Base-by-base conservation (phyloP, 768 basidiomycete genomes). In the Kwoniella sp. region DNA sequence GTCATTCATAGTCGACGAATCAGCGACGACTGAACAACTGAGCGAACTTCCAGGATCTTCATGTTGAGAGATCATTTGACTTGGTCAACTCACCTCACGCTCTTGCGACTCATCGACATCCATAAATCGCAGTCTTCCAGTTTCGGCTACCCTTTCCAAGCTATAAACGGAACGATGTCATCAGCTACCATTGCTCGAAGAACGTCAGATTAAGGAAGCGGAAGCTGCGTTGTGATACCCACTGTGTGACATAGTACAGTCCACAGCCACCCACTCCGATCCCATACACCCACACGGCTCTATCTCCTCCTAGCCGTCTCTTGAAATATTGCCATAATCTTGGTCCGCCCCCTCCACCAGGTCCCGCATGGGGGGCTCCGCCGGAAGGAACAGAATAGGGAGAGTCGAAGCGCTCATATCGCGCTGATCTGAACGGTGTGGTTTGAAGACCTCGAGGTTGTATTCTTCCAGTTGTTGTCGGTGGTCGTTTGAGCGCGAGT, bases 121-220 rank as follows among this genome's bases (percentile, higher is more conserved):
- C 86, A 97, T 95, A 77, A 94, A 96, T 22, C 94, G 81, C 85
- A 88, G 88, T 60, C 94, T 82, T 0, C 92, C 91, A 0, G 91
- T 94, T 75, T 93, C 88, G 1, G 89, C 87, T 0, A 92, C 90
- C 73, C 85, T 84, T 76, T 97, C 93, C 26, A 94, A 83, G 72
- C 91, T 93, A 66, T 9, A 44, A 9, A 10, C 17, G 3, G 26
- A 19, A 15, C 12, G 9, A 17, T 37, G 26, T 63, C 26, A 24
- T 50, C 27, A 58, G 44, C 37, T 8, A 55, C 19, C 9, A 19
- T 9, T 50, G 47, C n/a, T 40, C 5, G 24, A 30, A 46, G 2
- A 33, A 2, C 7, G 29, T 30, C 2, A 44, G 2, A 22, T n/a
- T 24, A 17, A 22, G 5, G 2, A 40, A 21, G 21, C 25, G n/a